phyloP scores from a whole-genome alignment of 2,329 filamentous ascomycete species.

The Diaporthe sp. region DNA sequence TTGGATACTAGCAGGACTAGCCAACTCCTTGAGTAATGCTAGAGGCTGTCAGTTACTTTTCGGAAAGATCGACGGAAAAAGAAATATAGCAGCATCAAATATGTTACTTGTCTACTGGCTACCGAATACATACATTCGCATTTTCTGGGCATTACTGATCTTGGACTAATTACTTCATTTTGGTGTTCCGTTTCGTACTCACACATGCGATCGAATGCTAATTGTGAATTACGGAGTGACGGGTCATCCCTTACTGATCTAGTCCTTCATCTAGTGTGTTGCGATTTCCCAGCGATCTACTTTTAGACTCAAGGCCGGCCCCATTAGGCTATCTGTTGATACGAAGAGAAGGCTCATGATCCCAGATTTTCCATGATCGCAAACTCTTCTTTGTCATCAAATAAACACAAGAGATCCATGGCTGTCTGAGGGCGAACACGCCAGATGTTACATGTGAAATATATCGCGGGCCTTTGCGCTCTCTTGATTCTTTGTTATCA shows the following conservation, averaged over 20 bases:
- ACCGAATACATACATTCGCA: too few relatives aligned
- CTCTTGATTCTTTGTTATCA: background rate
- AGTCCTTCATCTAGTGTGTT: background rate
- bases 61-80: background rate
- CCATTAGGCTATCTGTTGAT: background rate
- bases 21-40: background rate
- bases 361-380: background rate
- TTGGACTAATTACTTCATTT: background rate
- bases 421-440: background rate
- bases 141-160: background rate
- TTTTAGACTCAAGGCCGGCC: slow-evolving; percentile 9
- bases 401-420: background rate
- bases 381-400: background rate
- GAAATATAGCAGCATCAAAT: background rate
- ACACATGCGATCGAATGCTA: too few relatives aligned
- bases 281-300: background rate
- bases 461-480: background rate
- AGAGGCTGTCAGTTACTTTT: background rate
- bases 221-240: too few relatives aligned
- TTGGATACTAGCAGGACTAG: background rate
- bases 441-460: background rate
- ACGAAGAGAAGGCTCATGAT: background rate
- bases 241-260: background rate
- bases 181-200: background rate
- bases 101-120: background rate